phyloP scores from a whole-genome alignment of 352 stramenopile species.

The Phytophthora hibernalis region DNA sequence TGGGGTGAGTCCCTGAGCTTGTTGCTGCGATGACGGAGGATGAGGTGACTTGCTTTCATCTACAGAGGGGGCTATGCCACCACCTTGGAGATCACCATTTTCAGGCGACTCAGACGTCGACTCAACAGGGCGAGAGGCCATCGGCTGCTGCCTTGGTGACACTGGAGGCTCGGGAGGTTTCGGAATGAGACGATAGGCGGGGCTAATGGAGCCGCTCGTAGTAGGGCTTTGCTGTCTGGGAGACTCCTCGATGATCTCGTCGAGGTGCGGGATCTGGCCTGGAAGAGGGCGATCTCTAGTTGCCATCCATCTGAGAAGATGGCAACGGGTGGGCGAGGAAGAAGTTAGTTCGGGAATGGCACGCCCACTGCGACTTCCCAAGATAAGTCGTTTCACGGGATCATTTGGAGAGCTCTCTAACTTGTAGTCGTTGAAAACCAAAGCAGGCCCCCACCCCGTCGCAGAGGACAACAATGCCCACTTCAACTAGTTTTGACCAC shows the following conservation, averaged over 20 bases:
- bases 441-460: no score
- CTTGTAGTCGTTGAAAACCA: not conserved
- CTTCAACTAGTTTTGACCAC: no score
- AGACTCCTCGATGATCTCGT: conserved; percentile 33
- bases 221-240: conserved; percentile 14
- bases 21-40: conserved; percentile 4
- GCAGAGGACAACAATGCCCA: no score
- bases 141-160: conserved; percentile 23
- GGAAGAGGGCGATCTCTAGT: conserved; percentile 38
- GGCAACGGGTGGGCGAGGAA: not conserved
- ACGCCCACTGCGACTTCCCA: not conserved
- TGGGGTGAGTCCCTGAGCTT: not conserved
- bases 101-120: conserved; percentile 8
- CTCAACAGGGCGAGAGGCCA: conserved; percentile 29
- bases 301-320: conserved; percentile 41
- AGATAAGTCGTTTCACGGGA: conserved; percentile 1
- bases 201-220: conserved; percentile 25
- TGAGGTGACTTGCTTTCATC: conserved; percentile 2
- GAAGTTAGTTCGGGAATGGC: conserved; percentile 8
- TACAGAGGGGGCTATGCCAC: not conserved
- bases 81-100: conserved; percentile 4
- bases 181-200: conserved; percentile 25
- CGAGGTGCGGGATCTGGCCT: conserved; percentile 29
- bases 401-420: not conserved
- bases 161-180: conserved; percentile 14